Conservation (phyloP, 1,139 yeast genomes). For the Yamadazyma atlantica region DNA sequence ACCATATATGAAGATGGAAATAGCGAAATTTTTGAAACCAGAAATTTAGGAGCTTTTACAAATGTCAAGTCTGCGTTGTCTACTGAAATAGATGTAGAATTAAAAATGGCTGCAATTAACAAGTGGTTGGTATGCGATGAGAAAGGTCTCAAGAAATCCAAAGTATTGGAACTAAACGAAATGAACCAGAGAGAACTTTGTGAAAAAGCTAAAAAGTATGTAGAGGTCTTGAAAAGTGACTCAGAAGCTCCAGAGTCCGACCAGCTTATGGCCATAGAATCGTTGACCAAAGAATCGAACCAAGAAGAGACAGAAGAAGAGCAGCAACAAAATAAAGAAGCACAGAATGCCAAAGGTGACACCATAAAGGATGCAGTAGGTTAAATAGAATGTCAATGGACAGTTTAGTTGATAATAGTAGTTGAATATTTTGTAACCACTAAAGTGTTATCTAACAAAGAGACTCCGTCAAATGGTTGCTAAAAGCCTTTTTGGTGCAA, state of each 20-base stretch:
- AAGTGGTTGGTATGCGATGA: slow-evolving; percentile 37
- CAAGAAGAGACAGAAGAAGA: neutral
- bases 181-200: slow-evolving; percentile 26
- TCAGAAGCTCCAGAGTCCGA: slow-evolving; percentile 7
- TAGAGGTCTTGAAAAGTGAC: slow-evolving; percentile 26
- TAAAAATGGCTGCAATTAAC: slow-evolving; percentile 34
- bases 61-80: slow-evolving; percentile 17
- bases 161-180: slow-evolving; percentile 7
- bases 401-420: neutral
- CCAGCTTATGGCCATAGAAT: neutral
- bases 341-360: too few relatives aligned
- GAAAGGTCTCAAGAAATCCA: slow-evolving; percentile 15
- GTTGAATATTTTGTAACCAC: neutral
- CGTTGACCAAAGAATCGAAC: neutral
- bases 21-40: slow-evolving; percentile 18
- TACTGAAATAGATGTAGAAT: slow-evolving; percentile 32
- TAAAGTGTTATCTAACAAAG: neutral
- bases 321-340: neutral
- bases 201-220: slow-evolving; percentile 22
- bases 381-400: neutral
- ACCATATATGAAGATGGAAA: slow-evolving; percentile 20
- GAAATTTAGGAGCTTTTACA: slow-evolving; percentile 24
- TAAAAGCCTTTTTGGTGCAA: neutral
- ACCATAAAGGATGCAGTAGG: neutral
- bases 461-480: neutral